These are phyloP conservation scores for Amanita pallidorosea DNA, from an alignment of 768 basidiomycete species.

Conservation along the genomic window DNA sequence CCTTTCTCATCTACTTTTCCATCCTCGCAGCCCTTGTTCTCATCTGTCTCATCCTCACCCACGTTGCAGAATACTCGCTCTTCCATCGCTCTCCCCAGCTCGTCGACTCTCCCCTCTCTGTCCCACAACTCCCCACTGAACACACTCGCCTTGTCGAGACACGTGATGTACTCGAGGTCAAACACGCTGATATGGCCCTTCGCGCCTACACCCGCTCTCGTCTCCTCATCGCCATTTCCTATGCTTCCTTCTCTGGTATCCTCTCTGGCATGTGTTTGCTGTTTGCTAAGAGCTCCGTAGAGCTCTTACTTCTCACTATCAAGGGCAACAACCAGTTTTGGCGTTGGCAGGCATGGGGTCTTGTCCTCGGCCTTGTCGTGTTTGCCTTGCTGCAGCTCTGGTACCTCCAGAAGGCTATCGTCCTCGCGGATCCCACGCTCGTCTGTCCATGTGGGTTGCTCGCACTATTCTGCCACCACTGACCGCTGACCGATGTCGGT, in stretches of 20 bases:
- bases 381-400: conserved; percentile 78
- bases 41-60: conserved; percentile 53
- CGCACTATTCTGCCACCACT: background rate
- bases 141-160: conserved; percentile 44
- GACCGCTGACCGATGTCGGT: background rate
- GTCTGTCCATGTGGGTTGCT: conserved; percentile 69
- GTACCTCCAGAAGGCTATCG: conserved; percentile 74
- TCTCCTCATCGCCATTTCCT: conserved; percentile 67
- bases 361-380: conserved; percentile 57
- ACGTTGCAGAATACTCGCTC: conserved; percentile 57
- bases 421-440: conserved; percentile 74
- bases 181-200: background rate
- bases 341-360: conserved; percentile 76
- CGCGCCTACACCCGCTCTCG: conserved; percentile 21
- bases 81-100: conserved; percentile 20
- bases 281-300: conserved; percentile 90
- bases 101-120: conserved; percentile 11
- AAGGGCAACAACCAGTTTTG: conserved; percentile 72
- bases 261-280: conserved; percentile 88
- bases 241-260: conserved; percentile 81
- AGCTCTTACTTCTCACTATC: conserved; percentile 72
- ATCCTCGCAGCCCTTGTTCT: conserved; percentile 51
- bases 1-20: conserved; percentile 78
- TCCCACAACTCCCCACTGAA: conserved; percentile 32
- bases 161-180: background rate